Conservation (phyloP, 768 basidiomycete genomes). For the Daedaleopsis sinensis region DNA sequence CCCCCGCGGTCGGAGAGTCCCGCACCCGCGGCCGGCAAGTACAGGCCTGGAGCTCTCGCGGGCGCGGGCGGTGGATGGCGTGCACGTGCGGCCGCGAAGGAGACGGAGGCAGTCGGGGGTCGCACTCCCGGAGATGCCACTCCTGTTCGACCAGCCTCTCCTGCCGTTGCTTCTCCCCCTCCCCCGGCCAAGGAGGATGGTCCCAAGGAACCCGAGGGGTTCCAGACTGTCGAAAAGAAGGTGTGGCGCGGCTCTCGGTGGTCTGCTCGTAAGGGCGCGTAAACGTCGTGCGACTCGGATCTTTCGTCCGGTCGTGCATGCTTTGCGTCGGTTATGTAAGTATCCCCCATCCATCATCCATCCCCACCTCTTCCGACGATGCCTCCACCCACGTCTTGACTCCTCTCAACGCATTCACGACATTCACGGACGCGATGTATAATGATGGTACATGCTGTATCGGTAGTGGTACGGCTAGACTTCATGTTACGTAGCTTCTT, state of each 20-base stretch:
- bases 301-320: constrained; percentile 5
- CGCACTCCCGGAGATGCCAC: constrained; percentile 21
- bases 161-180: constrained; percentile 35
- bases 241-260: constrained; percentile 37
- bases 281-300: not conserved
- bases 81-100: constrained; percentile 52
- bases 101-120: constrained; percentile 24
- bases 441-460: constrained; percentile 20
- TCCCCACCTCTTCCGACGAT: not conserved
- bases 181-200: constrained; percentile 39
- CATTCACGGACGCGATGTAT: constrained; percentile 16
- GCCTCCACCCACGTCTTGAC: not conserved
- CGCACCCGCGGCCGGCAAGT: constrained; percentile 38
- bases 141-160: constrained; percentile 40
- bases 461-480: constrained; percentile 22
- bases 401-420: constrained; percentile 14
- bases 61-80: constrained; percentile 59
- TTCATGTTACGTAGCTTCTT: constrained; percentile 18
- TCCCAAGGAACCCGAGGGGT: constrained; percentile 68
- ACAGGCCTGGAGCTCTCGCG: constrained; percentile 44
- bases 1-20: constrained; percentile 57
- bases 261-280: constrained; percentile 18
- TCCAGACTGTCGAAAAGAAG: constrained; percentile 60
- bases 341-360: not conserved
- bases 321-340: constrained; percentile 1